A percentile compares a stretch with the other conserved stretches of the same genome.
phyloP scores from a whole-genome alignment of 2,329 filamentous ascomycete species.

The Trematosphaeria pertusa region DNA sequence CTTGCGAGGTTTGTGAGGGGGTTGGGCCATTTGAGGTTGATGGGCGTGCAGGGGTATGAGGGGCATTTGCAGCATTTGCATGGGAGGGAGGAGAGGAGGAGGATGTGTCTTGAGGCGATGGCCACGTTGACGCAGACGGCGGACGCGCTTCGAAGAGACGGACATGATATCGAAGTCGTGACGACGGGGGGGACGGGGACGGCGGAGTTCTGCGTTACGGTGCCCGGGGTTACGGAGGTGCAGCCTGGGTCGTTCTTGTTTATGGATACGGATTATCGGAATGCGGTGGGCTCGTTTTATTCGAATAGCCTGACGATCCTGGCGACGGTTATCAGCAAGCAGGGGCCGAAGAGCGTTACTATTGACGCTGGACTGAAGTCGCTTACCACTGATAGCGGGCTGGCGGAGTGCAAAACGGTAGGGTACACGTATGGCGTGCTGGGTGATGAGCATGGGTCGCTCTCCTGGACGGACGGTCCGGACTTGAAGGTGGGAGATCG shows the following conservation, averaged over 20 bases:
- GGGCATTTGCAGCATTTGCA: slow-evolving; percentile 62
- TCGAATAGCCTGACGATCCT: slow-evolving; percentile 58
- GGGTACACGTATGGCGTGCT: slow-evolving; percentile 55
- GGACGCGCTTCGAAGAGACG: slow-evolving; percentile 49
- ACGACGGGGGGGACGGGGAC: slow-evolving; percentile 62
- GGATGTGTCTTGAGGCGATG: slow-evolving; percentile 57
- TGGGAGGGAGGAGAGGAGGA: slow-evolving; percentile 50
- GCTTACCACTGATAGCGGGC: slow-evolving; percentile 60
- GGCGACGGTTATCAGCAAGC: slow-evolving; percentile 58
- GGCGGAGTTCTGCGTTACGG: slow-evolving; percentile 60
- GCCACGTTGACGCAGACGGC: slow-evolving; percentile 53
- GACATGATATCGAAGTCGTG: slow-evolving; percentile 57
- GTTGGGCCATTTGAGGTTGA: slow-evolving; percentile 51
- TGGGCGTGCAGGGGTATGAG: slow-evolving; percentile 62
- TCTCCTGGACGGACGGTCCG: slow-evolving; percentile 54
- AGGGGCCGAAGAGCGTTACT: slow-evolving; percentile 53
- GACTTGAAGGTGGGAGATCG: slow-evolving; percentile 54
- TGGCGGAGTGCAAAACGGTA: slow-evolving; percentile 55
- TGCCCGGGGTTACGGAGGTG: slow-evolving; percentile 60
- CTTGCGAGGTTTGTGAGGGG: slow-evolving; percentile 51
- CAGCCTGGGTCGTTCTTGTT: slow-evolving; percentile 64
- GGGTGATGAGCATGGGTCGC: slow-evolving; percentile 59
- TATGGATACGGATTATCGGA: slow-evolving; percentile 65
- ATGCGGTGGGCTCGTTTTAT: slow-evolving; percentile 59
- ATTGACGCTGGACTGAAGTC: slow-evolving; percentile 61